Percentiles rank a stretch among this genome's conserved stretches.
Conservation (phyloP, 164 flowering plant species). For the Cinnamomum micranthum region DNA sequence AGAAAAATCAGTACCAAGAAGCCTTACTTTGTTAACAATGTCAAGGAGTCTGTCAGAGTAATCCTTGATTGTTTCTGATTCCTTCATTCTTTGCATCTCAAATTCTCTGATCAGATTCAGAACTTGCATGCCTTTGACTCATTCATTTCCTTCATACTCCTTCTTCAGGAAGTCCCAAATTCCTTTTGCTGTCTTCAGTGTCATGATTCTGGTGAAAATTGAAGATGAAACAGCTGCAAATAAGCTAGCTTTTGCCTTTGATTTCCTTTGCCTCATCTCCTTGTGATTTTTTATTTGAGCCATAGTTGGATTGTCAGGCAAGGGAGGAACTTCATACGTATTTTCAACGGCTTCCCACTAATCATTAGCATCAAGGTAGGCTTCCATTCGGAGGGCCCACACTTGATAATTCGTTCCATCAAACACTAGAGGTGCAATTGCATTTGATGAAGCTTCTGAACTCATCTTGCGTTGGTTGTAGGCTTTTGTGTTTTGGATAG, state of each 20-base stretch:
- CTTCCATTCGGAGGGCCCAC: no score
- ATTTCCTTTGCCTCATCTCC: no score
- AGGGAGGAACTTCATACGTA: no score
- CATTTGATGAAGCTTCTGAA: not conserved
- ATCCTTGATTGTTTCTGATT: conserved; percentile 2
- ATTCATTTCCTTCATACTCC: not conserved
- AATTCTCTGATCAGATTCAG: conserved; percentile 6
- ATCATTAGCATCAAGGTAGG: no score
- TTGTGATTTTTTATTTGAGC: no score
- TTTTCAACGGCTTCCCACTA: no score
- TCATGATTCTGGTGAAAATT: not conserved
- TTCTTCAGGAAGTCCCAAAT: not conserved
- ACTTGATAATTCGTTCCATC: not conserved
- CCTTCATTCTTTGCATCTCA: not conserved
- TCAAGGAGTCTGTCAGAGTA: conserved; percentile 3
- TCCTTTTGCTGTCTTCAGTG: not conserved
- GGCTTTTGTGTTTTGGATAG: not conserved
- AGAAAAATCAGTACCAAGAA: not conserved
- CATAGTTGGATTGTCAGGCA: no score
- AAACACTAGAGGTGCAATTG: not conserved
- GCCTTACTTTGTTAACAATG: conserved; percentile 5
- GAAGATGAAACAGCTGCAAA: not conserved
- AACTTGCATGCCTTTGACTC: not conserved
- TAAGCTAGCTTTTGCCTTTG: no score
- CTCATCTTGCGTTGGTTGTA: not conserved